A percentile compares a stretch with the other conserved stretches of the same genome.
Evolutionary conservation across 148 eudicot genomes (phyloP).

Genomic region (Silene conica): DNA sequence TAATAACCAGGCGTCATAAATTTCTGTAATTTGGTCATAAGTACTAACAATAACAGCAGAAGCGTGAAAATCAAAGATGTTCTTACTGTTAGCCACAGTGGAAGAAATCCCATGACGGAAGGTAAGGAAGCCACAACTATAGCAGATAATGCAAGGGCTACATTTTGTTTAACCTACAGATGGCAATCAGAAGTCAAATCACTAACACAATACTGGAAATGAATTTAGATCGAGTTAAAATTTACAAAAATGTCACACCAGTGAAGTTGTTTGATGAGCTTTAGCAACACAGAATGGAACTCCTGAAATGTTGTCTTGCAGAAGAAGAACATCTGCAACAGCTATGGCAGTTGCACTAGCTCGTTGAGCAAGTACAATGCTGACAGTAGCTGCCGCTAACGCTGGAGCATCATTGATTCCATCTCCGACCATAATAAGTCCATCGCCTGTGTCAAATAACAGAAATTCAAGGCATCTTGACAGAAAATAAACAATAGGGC

Average conservation of each 20-base stretch:
- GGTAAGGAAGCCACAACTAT: slow-evolving; percentile 82
- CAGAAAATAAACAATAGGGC: not conserved
- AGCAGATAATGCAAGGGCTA: slow-evolving; percentile 84
- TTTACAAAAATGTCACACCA: slow-evolving; percentile 41
- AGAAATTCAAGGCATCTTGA: not conserved
- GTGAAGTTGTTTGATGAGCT: slow-evolving; percentile 77
- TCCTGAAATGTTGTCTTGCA: slow-evolving; percentile 88
- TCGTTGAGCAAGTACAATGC: slow-evolving; percentile 86
- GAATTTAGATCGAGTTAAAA: not conserved
- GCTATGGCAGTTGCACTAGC: slow-evolving; percentile 96
- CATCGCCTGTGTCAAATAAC: slow-evolving; percentile 48
- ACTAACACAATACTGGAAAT: not conserved
- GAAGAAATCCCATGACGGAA: slow-evolving; percentile 86
- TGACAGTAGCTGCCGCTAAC: slow-evolving; percentile 94
- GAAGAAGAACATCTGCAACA: slow-evolving; percentile 89
- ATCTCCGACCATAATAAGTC: slow-evolving; percentile 97
- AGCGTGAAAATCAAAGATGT: not conserved
- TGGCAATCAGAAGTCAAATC: slow-evolving; percentile 3
- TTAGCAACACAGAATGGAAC: slow-evolving; percentile 88
- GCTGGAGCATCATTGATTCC: slow-evolving; percentile 99
- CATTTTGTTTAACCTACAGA: slow-evolving; percentile 90
- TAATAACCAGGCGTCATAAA: not conserved
- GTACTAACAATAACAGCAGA: not conserved
- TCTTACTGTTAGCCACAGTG: slow-evolving; percentile 90
- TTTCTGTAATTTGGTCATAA: not conserved